Evolutionary conservation across 2,329 filamentous ascomycete species (phyloP).

Genomic region (Septoria petroselini): DNA sequence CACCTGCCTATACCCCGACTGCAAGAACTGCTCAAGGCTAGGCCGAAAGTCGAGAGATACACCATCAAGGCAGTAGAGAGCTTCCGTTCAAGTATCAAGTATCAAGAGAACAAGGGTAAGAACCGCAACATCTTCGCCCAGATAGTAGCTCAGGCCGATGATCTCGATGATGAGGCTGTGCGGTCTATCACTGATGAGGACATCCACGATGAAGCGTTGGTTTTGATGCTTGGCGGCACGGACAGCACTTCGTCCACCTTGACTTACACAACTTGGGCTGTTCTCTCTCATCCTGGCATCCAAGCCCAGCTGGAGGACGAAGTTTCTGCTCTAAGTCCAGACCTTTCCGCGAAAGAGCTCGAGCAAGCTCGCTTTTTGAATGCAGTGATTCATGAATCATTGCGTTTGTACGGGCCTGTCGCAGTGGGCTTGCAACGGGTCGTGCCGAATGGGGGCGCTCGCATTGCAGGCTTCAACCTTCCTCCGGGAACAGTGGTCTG

Average conservation of each 20-base stretch:
- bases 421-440: conserved; percentile 39
- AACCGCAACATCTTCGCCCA: conserved; percentile 24
- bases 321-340: conserved; percentile 18
- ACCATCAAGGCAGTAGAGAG: conserved; percentile 22
- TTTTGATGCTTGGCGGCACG: conserved; percentile 30
- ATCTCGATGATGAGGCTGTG: conserved; percentile 17
- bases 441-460: conserved; percentile 37
- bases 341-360: conserved; percentile 31
- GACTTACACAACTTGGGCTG: conserved; percentile 31
- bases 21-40: conserved; percentile 20
- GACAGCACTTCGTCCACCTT: conserved; percentile 32
- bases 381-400: conserved; percentile 41
- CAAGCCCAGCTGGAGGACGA: conserved; percentile 27
- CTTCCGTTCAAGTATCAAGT: conserved; percentile 15
- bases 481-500: conserved; percentile 39
- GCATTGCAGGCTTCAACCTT: conserved; percentile 38
- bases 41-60: conserved; percentile 22
- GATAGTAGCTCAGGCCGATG: conserved; percentile 23
- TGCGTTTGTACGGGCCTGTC: conserved; percentile 39
- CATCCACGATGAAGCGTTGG: conserved; percentile 24
- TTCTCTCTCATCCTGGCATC: conserved; percentile 23
- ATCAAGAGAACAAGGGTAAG: conserved; percentile 4
- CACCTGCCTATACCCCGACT: conserved; percentile 20
- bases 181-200: conserved; percentile 24
- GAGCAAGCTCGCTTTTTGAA: conserved; percentile 37